These are phyloP conservation scores for Nemania bipapillata DNA, from an alignment of 2,329 filamentous ascomycete species.

Conservation along the genomic window DNA sequence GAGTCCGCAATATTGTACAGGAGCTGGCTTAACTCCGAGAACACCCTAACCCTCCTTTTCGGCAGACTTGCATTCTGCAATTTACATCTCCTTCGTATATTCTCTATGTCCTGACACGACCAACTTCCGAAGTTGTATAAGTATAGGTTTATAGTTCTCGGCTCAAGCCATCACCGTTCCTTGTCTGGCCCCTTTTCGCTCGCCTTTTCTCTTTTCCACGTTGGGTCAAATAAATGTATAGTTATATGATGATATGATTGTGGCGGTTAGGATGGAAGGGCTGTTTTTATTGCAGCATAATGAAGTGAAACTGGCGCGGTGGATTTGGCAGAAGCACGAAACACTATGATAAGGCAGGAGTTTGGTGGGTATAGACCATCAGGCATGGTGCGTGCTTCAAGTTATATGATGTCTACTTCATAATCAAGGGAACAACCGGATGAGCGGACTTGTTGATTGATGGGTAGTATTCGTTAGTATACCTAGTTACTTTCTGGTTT, in stretches of 20 bases:
- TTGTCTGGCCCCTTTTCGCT: neutral
- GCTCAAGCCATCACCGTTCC: conserved; percentile 14
- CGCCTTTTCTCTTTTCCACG: neutral
- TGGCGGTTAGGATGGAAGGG: neutral
- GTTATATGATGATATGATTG: conserved; percentile 24
- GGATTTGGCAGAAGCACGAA: neutral
- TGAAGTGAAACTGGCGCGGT: neutral
- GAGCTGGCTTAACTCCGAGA: conserved; percentile 19
- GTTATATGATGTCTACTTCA: neutral
- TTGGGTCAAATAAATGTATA: conserved; percentile 22
- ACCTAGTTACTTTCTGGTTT: neutral
- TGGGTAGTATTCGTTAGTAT: neutral
- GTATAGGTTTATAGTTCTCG: conserved; percentile 7
- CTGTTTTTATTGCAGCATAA: neutral
- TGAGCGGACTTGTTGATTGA: conserved; percentile 1
- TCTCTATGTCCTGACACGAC: neutral
- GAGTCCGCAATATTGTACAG: conserved; percentile 33
- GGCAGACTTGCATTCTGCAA: neutral
- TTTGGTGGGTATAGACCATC: neutral
- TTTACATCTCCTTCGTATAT: neutral
- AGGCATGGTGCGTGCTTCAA: neutral
- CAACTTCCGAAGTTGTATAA: conserved; percentile 5
- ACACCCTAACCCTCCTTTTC: neutral
- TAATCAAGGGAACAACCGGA: no score
- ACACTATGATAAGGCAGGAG: conserved; percentile 6